phyloP scores from a whole-genome alignment of 139 green algal species.

The Coccomyxa sp. region DNA sequence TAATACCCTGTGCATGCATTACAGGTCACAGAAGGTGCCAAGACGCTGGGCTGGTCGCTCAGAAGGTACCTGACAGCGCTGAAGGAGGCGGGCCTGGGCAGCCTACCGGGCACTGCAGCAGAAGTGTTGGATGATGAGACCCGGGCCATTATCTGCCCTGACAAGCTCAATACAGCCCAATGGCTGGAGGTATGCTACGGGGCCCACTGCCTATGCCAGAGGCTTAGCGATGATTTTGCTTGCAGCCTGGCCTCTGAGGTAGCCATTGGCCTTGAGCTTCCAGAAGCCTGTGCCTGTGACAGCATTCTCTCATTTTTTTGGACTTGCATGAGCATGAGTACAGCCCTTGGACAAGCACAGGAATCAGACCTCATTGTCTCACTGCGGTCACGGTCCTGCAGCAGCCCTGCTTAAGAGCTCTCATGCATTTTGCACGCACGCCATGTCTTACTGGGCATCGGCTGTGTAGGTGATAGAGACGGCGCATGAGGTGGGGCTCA shows the following conservation, averaged over 20 bases:
- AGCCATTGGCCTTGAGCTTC: too few species aligned
- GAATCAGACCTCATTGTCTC: too few species aligned
- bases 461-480: slow-evolving; percentile 47
- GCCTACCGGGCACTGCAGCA: slow-evolving; percentile 80
- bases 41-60: slow-evolving; percentile 47
- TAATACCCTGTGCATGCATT: slow-evolving; percentile 37
- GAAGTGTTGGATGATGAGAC: slow-evolving; percentile 78
- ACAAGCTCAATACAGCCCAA: slow-evolving; percentile 68
- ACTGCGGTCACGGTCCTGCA: too few species aligned
- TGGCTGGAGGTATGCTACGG: slow-evolving; percentile 72
- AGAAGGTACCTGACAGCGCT: slow-evolving; percentile 50
- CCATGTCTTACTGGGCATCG: neutral
- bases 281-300: too few species aligned
- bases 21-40: slow-evolving; percentile 61
- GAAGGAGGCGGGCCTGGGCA: slow-evolving; percentile 58
- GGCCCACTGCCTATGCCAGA: too few species aligned
- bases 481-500: slow-evolving; percentile 72
- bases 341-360: too few species aligned
- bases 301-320: too few species aligned
- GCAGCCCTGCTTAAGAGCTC: neutral
- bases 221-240: too few species aligned
- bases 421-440: neutral
- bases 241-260: too few species aligned
- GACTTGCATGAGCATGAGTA: too few species aligned
- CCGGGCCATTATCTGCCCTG: slow-evolving; percentile 70